phyloP scores from a whole-genome alignment of 768 basidiomycete genomes.

The Paxillus rubicundulus region DNA sequence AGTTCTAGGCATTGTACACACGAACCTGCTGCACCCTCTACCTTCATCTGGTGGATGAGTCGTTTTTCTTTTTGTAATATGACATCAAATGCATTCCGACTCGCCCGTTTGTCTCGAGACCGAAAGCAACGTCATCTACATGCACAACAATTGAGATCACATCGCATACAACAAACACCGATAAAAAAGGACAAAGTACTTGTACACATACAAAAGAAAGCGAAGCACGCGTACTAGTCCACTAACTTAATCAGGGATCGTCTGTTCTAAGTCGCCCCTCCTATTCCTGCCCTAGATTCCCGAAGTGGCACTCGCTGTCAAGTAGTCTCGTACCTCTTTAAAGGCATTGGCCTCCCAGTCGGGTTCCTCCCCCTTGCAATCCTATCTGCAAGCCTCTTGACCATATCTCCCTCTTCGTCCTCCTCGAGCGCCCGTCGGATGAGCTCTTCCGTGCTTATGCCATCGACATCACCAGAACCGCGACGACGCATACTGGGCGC shows the following conservation, averaged over 20 bases:
- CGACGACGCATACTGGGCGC: slow-evolving; percentile 61
- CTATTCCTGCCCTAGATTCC: background rate
- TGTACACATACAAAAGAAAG: background rate
- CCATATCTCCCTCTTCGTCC: slow-evolving; percentile 46
- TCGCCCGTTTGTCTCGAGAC: too few species aligned
- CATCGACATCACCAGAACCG: slow-evolving; percentile 40
- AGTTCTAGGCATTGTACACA: background rate
- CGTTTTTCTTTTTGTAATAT: slow-evolving; percentile 12
- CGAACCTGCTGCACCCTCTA: background rate
- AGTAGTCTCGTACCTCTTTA: slow-evolving; percentile 67
- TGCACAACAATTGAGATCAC: too few species aligned
- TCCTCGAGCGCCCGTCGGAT: slow-evolving; percentile 64
- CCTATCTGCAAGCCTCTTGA: slow-evolving; percentile 61
- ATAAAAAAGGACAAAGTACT: background rate
- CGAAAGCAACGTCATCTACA: too few species aligned
- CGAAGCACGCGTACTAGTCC: background rate
- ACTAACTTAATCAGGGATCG: background rate
- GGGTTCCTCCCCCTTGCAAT: slow-evolving; percentile 52
- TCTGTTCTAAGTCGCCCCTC: background rate
- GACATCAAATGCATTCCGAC: too few species aligned
- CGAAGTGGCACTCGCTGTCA: slow-evolving; percentile 17
- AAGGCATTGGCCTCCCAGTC: slow-evolving; percentile 44
- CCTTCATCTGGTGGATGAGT: background rate
- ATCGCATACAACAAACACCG: too few species aligned
- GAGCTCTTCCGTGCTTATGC: slow-evolving; percentile 59